Conservation (phyloP, 2,329 filamentous ascomycete genomes). For the Neofusicoccum umdonicola region DNA sequence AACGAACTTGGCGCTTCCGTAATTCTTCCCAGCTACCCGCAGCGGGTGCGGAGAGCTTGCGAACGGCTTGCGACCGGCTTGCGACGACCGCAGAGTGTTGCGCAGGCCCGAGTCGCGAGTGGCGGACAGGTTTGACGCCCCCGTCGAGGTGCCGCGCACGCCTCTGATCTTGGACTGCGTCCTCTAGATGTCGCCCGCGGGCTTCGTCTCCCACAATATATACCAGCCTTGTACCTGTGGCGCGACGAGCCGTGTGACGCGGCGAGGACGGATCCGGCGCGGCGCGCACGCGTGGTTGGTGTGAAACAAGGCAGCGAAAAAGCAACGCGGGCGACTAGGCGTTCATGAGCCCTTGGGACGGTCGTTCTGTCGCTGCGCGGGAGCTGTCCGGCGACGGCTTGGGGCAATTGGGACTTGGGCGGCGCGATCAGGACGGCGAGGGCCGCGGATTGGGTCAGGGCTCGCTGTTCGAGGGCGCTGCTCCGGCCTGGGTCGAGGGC, state of each 20-base stretch:
- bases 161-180: background rate
- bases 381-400: background rate
- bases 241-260: background rate
- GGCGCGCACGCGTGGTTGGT: background rate
- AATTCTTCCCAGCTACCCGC: background rate
- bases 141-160: background rate
- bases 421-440: background rate
- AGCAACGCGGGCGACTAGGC: background rate
- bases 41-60: background rate
- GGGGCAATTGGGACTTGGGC: conserved; percentile 1
- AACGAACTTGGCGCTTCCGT: background rate
- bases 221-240: background rate
- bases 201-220: conserved; percentile 5
- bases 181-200: background rate
- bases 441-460: background rate
- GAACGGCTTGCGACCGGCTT: background rate
- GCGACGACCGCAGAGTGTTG: background rate
- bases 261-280: background rate
- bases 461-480: background rate
- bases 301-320: conserved; percentile 9
- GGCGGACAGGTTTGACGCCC: background rate
- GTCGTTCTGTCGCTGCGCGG: background rate
- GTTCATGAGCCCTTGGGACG: background rate
- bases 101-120: background rate
- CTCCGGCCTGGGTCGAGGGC: background rate